Evolutionary conservation across 306 rosid species (phyloP).

Genomic region (Malus sylvestris): DNA sequence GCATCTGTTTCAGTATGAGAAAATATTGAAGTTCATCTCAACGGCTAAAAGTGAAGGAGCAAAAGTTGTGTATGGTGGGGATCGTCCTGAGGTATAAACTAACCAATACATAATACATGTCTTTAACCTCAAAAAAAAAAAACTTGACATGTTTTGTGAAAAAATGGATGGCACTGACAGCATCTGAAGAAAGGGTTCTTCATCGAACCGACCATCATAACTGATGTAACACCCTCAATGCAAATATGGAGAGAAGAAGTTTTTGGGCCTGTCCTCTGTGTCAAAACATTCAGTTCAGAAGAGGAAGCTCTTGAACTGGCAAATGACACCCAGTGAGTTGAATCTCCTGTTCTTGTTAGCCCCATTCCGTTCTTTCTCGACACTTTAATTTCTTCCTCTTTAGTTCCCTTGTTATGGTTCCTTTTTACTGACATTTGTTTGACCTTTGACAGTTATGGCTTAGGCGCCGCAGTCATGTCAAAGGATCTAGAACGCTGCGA

Average conservation of each 20-base stretch:
- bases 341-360: background rate
- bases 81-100: slow-evolving; percentile 71
- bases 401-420: too few relatives aligned
- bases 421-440: background rate
- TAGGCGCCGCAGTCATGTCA: slow-evolving; percentile 83
- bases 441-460: slow-evolving; percentile 52
- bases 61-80: slow-evolving; percentile 67
- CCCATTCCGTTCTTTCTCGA: background rate
- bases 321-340: slow-evolving; percentile 63
- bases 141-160: background rate
- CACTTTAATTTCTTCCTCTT: background rate
- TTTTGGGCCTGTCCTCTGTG: slow-evolving; percentile 85
- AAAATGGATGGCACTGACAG: slow-evolving; percentile 33
- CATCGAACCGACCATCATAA: slow-evolving; percentile 64
- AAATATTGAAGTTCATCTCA: slow-evolving; percentile 62
- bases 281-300: slow-evolving; percentile 74
- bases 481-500: slow-evolving; percentile 83
- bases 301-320: slow-evolving; percentile 90
- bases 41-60: slow-evolving; percentile 86
- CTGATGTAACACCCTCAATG: slow-evolving; percentile 69
- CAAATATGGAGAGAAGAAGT: slow-evolving; percentile 95
- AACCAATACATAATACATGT: background rate
- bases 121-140: background rate
- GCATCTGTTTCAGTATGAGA: slow-evolving; percentile 57
- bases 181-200: slow-evolving; percentile 83